A percentile compares a stretch with the other conserved stretches of the same genome.
phyloP scores from a whole-genome alignment of 1,139 yeast genomes.

The Pichia cactophila region DNA sequence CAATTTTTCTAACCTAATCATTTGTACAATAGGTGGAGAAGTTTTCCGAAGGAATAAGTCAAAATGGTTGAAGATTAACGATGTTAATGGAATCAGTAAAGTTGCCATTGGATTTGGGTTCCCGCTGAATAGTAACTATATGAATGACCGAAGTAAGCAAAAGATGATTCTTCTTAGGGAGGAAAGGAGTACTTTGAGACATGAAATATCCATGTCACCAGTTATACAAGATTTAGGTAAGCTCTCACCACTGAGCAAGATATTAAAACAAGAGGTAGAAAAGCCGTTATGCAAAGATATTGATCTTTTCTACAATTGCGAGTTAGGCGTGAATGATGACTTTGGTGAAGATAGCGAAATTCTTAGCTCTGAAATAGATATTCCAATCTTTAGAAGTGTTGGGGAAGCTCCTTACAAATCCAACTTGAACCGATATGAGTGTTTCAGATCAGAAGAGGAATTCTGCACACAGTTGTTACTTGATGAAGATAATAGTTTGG shows the following conservation, averaged over 20 bases:
- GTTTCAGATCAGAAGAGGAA: slow-evolving; percentile 13
- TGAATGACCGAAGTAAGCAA: background rate
- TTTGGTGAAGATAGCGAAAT: background rate
- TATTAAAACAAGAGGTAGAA: background rate
- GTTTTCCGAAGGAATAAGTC: slow-evolving; percentile 10
- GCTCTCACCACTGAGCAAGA: slow-evolving; percentile 38
- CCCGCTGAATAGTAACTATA: background rate
- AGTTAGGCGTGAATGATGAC: background rate
- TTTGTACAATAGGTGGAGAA: slow-evolving; percentile 14
- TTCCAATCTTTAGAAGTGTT: slow-evolving; percentile 1
- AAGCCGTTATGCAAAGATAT: background rate
- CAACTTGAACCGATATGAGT: slow-evolving; percentile 4
- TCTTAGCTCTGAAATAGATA: background rate
- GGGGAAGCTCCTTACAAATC: background rate
- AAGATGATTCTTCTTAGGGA: slow-evolving; percentile 37
- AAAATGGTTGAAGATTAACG: slow-evolving; percentile 14
- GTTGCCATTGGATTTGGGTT: slow-evolving; percentile 11
- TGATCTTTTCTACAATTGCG: slow-evolving; percentile 4
- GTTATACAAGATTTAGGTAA: slow-evolving; percentile 41
- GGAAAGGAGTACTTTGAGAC: slow-evolving; percentile 50
- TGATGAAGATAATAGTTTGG: background rate
- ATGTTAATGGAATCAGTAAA: slow-evolving; percentile 1
- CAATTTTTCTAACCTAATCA: slow-evolving; percentile 6
- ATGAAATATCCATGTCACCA: slow-evolving; percentile 38
- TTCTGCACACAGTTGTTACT: background rate